phyloP scores from a whole-genome alignment of 1,284 basidiomycete species.

The Cutaneotrichosporon dermatis region DNA sequence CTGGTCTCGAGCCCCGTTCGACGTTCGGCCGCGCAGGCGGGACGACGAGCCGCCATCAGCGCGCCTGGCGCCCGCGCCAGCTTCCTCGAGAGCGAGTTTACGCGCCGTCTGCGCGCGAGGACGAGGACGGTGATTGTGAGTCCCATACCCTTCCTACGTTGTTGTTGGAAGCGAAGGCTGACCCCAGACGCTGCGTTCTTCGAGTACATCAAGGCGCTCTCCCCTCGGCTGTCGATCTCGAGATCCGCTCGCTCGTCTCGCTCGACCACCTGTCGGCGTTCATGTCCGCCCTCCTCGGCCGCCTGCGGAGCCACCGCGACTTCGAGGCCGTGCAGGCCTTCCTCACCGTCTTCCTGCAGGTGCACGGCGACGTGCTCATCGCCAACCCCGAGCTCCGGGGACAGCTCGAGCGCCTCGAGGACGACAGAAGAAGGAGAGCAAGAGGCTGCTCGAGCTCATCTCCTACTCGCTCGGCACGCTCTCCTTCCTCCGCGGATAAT shows the following conservation, averaged over 20 bases:
- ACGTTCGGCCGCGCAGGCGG: conserved; percentile 51
- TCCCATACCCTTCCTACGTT: conserved; percentile 8
- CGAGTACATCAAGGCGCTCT: conserved; percentile 75
- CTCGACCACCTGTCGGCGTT: conserved; percentile 65
- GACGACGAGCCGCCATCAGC: conserved; percentile 52
- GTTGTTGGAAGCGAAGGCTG: neutral
- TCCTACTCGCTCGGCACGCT: conserved; percentile 47
- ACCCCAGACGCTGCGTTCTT: conserved; percentile 76
- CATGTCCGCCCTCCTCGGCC: conserved; percentile 65
- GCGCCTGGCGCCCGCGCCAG: conserved; percentile 57
- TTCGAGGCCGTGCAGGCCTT: conserved; percentile 94
- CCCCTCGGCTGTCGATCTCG: conserved; percentile 88
- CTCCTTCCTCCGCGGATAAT: conserved; percentile 36
- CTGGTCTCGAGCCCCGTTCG: conserved; percentile 79
- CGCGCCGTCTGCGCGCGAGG: conserved; percentile 61
- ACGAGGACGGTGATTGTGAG: conserved; percentile 66
- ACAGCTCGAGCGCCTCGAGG: conserved; percentile 58
- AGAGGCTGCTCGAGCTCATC: conserved; percentile 55
- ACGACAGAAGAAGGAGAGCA: conserved; percentile 68
- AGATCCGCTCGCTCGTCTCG: conserved; percentile 70
- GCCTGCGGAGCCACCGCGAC: conserved; percentile 74
- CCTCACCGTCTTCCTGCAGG: conserved; percentile 73
- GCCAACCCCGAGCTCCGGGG: conserved; percentile 59
- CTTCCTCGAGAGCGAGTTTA: conserved; percentile 68
- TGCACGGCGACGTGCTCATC: conserved; percentile 78